phyloP scores from a whole-genome alignment of 2,329 filamentous ascomycete genomes.

The Nakataea oryzae region DNA sequence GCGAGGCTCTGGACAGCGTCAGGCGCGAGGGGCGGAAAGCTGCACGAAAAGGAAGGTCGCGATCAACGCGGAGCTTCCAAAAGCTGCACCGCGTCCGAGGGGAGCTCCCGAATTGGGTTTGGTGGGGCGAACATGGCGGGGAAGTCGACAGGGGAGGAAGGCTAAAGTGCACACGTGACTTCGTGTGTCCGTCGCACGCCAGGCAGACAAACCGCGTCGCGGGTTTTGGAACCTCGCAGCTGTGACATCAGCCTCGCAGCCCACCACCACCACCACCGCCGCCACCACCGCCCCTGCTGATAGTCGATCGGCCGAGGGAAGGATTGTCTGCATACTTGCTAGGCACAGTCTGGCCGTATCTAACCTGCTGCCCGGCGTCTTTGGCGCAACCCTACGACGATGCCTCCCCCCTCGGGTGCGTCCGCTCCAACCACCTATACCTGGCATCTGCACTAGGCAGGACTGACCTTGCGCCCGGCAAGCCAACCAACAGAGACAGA shows the following conservation, averaged over 20 bases:
- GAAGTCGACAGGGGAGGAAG: neutral
- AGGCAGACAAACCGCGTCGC: neutral
- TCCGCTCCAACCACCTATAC: too few species aligned
- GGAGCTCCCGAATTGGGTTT: neutral
- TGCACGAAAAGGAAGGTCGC: neutral
- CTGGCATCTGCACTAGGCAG: neutral
- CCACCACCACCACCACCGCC: neutral
- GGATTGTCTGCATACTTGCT: neutral
- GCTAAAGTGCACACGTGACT: neutral
- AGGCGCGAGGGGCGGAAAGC: neutral
- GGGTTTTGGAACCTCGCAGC: neutral
- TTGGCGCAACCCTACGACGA: neutral
- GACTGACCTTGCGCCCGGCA: neutral
- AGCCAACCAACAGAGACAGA: slow-evolving; percentile 37
- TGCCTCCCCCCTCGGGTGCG: neutral
- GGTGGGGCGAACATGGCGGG: too few species aligned
- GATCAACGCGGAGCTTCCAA: neutral
- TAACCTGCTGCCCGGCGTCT: neutral
- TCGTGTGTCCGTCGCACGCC: neutral
- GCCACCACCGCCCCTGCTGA: too few species aligned
- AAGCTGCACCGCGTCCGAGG: neutral
- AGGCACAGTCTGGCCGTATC: neutral
- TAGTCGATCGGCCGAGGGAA: too few species aligned
- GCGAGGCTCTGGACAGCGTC: neutral
- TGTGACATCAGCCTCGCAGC: neutral